Percentiles rank a stretch among this genome's conserved stretches.
Conservation (phyloP, 225 moss, liverwort and hornwort species). For the Antitrichia curtipendula region DNA sequence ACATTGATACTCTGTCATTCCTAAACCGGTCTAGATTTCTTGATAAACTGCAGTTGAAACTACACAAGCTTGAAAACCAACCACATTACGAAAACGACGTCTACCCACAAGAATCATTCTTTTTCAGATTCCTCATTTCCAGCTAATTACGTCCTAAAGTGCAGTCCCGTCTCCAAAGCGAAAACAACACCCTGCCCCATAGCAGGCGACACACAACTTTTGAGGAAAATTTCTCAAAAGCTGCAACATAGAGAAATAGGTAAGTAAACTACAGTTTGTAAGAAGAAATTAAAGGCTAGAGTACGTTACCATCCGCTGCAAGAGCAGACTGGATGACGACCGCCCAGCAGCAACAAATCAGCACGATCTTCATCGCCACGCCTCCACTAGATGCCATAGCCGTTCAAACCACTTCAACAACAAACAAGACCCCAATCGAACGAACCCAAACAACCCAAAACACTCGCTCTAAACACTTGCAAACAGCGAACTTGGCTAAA, state of each 20-base stretch:
- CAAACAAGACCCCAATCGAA: neutral
- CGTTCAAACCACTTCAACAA: neutral
- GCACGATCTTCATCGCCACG: neutral
- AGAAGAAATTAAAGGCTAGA: neutral
- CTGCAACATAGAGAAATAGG: neutral
- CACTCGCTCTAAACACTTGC: neutral
- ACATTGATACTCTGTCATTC: neutral
- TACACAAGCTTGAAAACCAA: neutral
- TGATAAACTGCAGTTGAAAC: neutral
- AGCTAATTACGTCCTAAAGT: neutral
- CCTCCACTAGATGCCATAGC: constrained; percentile 10
- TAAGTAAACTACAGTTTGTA: neutral
- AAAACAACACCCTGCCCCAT: neutral
- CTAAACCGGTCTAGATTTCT: neutral
- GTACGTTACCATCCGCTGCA: constrained; percentile 13
- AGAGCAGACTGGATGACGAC: constrained; percentile 11
- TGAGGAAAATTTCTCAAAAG: neutral
- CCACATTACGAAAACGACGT: neutral
- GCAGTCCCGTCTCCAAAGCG: neutral
- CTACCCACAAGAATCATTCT: neutral
- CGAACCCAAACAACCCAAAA: neutral
- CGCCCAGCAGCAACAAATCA: constrained; percentile 5
- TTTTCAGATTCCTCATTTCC: neutral
- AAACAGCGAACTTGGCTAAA: neutral
- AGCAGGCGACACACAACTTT: neutral